These are phyloP conservation scores for Phytopythium cucurbitacearum DNA, from an alignment of 352 stramenopile genomes.

Conservation along the genomic window DNA sequence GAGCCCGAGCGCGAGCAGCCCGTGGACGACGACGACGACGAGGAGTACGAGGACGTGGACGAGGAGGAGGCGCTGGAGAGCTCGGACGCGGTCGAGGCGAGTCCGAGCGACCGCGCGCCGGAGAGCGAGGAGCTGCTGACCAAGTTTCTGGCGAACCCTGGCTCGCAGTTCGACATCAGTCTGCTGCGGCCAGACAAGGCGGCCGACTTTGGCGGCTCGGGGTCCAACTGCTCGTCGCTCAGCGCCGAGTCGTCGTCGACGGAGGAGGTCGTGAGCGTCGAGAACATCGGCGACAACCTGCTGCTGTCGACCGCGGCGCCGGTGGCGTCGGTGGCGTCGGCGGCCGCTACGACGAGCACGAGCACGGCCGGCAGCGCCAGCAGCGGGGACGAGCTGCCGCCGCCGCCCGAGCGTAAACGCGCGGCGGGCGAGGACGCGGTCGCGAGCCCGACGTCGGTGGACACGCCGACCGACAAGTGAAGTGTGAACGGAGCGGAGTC, in stretches of 20 bases:
- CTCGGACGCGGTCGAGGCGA: conserved; percentile 7
- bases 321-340: conserved; percentile 3
- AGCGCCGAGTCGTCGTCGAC: conserved; percentile 30
- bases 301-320: conserved; percentile 8
- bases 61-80: conserved; percentile 12
- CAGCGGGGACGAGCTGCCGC: too few relatives aligned
- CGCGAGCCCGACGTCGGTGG: conserved; percentile 4
- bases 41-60: conserved; percentile 19
- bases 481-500: background rate
- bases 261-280: conserved; percentile 25
- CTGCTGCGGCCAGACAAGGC: conserved; percentile 61
- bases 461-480: background rate
- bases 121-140: conserved; percentile 30
- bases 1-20: conserved; percentile 37
- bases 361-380: too few relatives aligned
- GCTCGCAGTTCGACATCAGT: conserved; percentile 74
- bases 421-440: too few relatives aligned
- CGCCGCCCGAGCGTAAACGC: too few relatives aligned
- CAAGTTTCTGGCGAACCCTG: conserved; percentile 37
- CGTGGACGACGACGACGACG: conserved; percentile 30
- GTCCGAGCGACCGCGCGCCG: conserved; percentile 10
- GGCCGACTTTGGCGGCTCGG: conserved; percentile 51
- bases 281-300: conserved; percentile 20
- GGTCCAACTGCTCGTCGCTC: conserved; percentile 37
- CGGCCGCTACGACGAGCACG: conserved; percentile 2